A percentile compares a stretch with the other conserved stretches of the same genome.
These are phyloP conservation scores for Eimeria acervulina DNA, from an alignment of 169 alveolate genomes.

Conservation along the genomic window DNA sequence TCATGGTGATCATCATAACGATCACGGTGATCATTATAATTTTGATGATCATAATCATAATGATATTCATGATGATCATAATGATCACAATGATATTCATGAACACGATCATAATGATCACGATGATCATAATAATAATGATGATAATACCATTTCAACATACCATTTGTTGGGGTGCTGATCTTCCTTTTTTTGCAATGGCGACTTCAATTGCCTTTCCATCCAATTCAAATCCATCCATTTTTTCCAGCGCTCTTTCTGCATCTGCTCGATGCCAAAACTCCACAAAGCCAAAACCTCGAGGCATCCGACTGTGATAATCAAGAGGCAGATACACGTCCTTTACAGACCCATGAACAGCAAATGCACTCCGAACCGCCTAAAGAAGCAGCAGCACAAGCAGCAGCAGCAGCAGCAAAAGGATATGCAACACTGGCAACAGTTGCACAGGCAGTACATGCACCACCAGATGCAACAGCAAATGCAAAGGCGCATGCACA, in stretches of 20 bases:
- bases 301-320: conserved; percentile 93
- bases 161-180: conserved; percentile 83
- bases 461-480: neutral
- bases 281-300: conserved; percentile 96
- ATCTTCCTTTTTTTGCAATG: conserved; percentile 81
- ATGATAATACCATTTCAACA: too few species aligned
- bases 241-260: conserved; percentile 90
- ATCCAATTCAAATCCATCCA: conserved; percentile 65
- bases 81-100: too few species aligned
- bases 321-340: conserved; percentile 96
- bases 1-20: too few species aligned
- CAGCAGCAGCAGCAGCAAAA: neutral
- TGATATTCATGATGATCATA: too few species aligned
- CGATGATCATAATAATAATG: neutral
- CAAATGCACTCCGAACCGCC: conserved; percentile 80
- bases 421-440: neutral
- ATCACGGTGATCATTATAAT: too few species aligned
- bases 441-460: neutral
- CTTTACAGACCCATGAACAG: conserved; percentile 90
- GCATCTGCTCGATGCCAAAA: conserved; percentile 91
- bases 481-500: too few species aligned
- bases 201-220: conserved; percentile 81
- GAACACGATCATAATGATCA: too few species aligned
- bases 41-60: too few species aligned
- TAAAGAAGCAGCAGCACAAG: neutral